phyloP scores from a whole-genome alignment of 306 rosid genomes.

The Fragaria vesca region DNA sequence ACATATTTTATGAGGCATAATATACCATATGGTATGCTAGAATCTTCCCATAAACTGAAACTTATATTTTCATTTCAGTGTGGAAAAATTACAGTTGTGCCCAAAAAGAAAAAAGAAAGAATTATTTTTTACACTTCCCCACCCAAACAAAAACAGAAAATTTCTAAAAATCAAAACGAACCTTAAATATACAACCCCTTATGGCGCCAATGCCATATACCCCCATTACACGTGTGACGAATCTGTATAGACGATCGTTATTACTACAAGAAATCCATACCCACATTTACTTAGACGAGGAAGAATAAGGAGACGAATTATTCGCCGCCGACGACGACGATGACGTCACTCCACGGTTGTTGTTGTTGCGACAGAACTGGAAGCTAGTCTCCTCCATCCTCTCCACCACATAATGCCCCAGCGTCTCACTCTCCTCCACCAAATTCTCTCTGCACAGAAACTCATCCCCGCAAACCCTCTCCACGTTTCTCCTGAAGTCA shows the following conservation, averaged over 20 bases:
- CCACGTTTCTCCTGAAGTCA: slow-evolving; percentile 59
- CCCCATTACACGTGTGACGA: slow-evolving; percentile 25
- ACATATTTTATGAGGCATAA: too few relatives aligned
- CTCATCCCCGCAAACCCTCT: slow-evolving; percentile 70
- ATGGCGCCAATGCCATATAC: slow-evolving; percentile 1
- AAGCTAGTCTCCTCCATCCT: slow-evolving; percentile 72
- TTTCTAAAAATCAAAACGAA: slow-evolving; percentile 20
- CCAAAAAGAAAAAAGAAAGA: slow-evolving; percentile 38
- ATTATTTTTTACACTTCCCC: slow-evolving; percentile 56
- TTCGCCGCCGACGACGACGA: slow-evolving; percentile 12
- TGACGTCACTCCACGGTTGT: slow-evolving; percentile 17
- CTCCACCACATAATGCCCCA: slow-evolving; percentile 84
- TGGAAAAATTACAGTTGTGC: slow-evolving; percentile 33
- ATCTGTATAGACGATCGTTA: slow-evolving; percentile 7
- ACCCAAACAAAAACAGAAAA: slow-evolving; percentile 24
- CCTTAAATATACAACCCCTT: slow-evolving; percentile 47
- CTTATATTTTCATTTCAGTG: slow-evolving; percentile 26
- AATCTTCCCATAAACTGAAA: not conserved
- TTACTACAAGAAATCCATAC: slow-evolving; percentile 12
- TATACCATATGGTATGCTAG: too few relatives aligned
- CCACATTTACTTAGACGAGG: slow-evolving; percentile 8
- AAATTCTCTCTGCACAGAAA: slow-evolving; percentile 75
- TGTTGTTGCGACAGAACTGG: slow-evolving; percentile 62
- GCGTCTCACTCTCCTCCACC: slow-evolving; percentile 60
- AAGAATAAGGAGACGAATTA: not conserved